A percentile compares a stretch with the other conserved stretches of the same genome.
Evolutionary conservation across 2,329 filamentous ascomycete genomes (phyloP).

Genomic region (Acrocalymma vagum): DNA sequence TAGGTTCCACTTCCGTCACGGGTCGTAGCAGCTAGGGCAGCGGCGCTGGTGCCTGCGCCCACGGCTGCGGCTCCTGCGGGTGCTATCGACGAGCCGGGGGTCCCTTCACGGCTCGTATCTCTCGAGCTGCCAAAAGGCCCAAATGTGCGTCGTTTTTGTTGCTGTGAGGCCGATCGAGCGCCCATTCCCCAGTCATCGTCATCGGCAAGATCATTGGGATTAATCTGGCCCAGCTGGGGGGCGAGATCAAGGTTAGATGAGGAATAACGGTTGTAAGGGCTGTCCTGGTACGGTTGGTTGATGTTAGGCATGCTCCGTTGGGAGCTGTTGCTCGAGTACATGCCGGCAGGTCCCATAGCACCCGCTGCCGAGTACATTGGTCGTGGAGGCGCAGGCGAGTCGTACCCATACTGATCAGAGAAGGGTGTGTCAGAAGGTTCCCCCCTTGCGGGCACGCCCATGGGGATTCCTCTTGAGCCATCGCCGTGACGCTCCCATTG

Average conservation of each 20-base stretch:
- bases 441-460: conserved; percentile 32
- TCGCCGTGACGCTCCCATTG: conserved; percentile 67
- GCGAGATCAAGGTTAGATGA: conserved; percentile 43
- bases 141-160: conserved; percentile 65
- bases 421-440: conserved; percentile 33
- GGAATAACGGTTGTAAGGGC: conserved; percentile 71
- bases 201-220: conserved; percentile 83
- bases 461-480: conserved; percentile 22
- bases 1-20: conserved; percentile 61
- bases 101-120: conserved; percentile 50
- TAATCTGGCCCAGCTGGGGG: conserved; percentile 59
- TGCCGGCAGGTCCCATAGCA: conserved; percentile 39
- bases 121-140: conserved; percentile 60
- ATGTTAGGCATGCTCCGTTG: conserved; percentile 57
- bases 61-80: conserved; percentile 46
- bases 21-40: conserved; percentile 23
- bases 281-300: conserved; percentile 63
- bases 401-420: conserved; percentile 33
- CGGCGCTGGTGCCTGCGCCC: conserved; percentile 48
- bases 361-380: conserved; percentile 36
- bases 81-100: conserved; percentile 53
- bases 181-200: conserved; percentile 87
- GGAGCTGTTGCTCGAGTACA: conserved; percentile 52
- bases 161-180: conserved; percentile 54
- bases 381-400: conserved; percentile 31